These are phyloP conservation scores for Cytospora mali DNA, from an alignment of 2,329 filamentous ascomycete species.

Conservation along the genomic window DNA sequence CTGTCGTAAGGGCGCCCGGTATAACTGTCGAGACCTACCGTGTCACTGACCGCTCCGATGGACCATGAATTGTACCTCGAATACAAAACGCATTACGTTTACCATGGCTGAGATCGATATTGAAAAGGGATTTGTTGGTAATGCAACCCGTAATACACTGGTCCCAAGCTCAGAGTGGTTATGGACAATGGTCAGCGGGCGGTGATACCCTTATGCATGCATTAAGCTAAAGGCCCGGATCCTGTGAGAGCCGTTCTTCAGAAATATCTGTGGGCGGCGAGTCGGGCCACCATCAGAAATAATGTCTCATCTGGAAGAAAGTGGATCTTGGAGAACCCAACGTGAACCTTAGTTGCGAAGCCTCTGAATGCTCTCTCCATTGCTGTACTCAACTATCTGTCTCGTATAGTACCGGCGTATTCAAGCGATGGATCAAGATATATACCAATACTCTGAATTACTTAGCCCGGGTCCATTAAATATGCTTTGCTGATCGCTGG, in stretches of 20 bases:
- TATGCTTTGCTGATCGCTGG: no score
- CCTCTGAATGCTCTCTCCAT: slow-evolving; percentile 36
- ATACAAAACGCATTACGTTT: slow-evolving; percentile 47
- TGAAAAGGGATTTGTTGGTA: slow-evolving; percentile 45
- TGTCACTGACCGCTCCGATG: no score
- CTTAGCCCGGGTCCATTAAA: no score
- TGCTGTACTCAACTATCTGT: slow-evolving; percentile 33
- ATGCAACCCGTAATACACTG: slow-evolving; percentile 50
- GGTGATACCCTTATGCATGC: slow-evolving; percentile 50
- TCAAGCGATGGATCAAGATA: no score
- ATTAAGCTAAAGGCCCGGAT: slow-evolving; percentile 51
- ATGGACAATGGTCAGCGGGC: slow-evolving; percentile 47
- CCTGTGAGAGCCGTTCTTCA: slow-evolving; percentile 43
- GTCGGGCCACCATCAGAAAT: slow-evolving; percentile 48
- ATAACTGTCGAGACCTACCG: slow-evolving; percentile 36
- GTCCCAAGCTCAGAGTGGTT: slow-evolving; percentile 48
- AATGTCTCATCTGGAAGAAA: slow-evolving; percentile 25
- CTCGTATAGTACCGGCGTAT: slow-evolving; percentile 35
- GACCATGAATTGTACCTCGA: no score
- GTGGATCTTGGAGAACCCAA: slow-evolving; percentile 33
- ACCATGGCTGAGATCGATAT: slow-evolving; percentile 47
- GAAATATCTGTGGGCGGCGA: slow-evolving; percentile 31
- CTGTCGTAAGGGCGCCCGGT: no score
- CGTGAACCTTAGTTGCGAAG: slow-evolving; percentile 28
- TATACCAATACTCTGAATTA: no score